Evolutionary conservation across 2,329 filamentous ascomycete species (phyloP).

Genomic region (Xylariales sp.): DNA sequence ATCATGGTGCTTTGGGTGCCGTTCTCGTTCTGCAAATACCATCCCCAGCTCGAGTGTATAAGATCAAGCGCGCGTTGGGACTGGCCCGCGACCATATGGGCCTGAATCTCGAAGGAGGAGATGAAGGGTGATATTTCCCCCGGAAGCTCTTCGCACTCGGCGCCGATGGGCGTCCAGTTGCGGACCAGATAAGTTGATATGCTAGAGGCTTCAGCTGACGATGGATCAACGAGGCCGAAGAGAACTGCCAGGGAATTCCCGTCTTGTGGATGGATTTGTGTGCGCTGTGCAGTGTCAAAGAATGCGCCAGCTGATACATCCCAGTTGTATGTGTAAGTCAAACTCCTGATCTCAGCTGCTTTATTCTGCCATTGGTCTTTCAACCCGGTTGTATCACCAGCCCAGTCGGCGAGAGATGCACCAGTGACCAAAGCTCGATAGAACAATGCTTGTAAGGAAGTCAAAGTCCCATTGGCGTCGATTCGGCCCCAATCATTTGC

Average conservation of each 20-base stretch:
- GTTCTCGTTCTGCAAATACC: constrained; percentile 52
- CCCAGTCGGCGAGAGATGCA: constrained; percentile 43
- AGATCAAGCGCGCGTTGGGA: constrained; percentile 49
- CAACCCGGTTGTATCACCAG: constrained; percentile 34
- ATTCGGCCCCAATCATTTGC: constrained; percentile 23
- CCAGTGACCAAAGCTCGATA: constrained; percentile 52
- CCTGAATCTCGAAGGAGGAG: constrained; percentile 54
- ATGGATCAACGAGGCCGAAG: constrained; percentile 36
- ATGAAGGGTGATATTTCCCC: constrained; percentile 56
- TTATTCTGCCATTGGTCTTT: constrained; percentile 33
- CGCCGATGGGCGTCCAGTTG: constrained; percentile 53
- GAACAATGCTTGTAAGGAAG: constrained; percentile 26
- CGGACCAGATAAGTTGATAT: constrained; percentile 40
- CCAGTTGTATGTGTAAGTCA: constrained; percentile 45
- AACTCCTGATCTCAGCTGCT: constrained; percentile 34
- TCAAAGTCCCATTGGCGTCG: constrained; percentile 15
- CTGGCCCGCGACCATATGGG: constrained; percentile 44
- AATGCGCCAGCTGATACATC: constrained; percentile 44
- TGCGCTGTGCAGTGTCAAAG: constrained; percentile 31
- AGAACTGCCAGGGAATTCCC: constrained; percentile 53
- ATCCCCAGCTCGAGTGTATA: constrained; percentile 54
- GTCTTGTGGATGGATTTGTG: constrained; percentile 54
- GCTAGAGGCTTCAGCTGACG: constrained; percentile 24
- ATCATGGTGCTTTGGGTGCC: constrained; percentile 56
- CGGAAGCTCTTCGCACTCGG: constrained; percentile 51